Percentiles rank a stretch among this genome's conserved stretches.
phyloP scores from a whole-genome alignment of 495 filamentous ascomycete genomes.

The Monascus purpureus region DNA sequence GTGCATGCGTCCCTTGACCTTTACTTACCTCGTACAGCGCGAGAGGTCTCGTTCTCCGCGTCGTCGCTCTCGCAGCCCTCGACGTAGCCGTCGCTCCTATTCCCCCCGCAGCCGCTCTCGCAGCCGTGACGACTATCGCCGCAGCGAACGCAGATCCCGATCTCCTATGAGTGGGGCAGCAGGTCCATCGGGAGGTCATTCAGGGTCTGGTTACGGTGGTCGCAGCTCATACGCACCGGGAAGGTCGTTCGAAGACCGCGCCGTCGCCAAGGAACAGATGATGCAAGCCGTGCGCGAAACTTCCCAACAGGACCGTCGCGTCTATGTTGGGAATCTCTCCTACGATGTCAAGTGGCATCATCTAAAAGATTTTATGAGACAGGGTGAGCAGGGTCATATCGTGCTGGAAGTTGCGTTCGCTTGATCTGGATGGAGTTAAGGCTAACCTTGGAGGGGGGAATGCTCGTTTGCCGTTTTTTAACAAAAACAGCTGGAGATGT shows the following conservation, averaged over 20 bases:
- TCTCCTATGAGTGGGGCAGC: slow-evolving; percentile 74
- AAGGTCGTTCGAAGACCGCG: slow-evolving; percentile 71
- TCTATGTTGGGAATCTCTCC: slow-evolving; percentile 97
- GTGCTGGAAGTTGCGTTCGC: slow-evolving; percentile 9
- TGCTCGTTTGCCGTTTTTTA: slow-evolving; percentile 8
- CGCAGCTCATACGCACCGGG: slow-evolving; percentile 46
- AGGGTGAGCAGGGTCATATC: slow-evolving; percentile 55
- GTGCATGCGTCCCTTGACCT: slow-evolving; percentile 20
- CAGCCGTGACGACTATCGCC: slow-evolving; percentile 79
- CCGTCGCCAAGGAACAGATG: slow-evolving; percentile 81
- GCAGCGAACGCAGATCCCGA: slow-evolving; percentile 63
- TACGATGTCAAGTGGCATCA: slow-evolving; percentile 99
- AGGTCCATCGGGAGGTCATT: slow-evolving; percentile 53
- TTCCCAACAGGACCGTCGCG: slow-evolving; percentile 95
- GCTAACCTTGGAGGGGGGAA: slow-evolving; percentile 19
- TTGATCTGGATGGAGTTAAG: slow-evolving; percentile 9
- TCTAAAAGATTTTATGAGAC: slow-evolving; percentile 98
- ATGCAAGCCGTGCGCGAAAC: slow-evolving; percentile 85
- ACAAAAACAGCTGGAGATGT: slow-evolving; percentile 77
- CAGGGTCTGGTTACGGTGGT: slow-evolving; percentile 42
- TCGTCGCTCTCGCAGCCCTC: slow-evolving; percentile 69
- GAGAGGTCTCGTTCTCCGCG: slow-evolving; percentile 90
- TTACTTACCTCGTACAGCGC: slow-evolving; percentile 49
- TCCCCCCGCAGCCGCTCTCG: slow-evolving; percentile 87
- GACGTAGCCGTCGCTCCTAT: slow-evolving; percentile 71